These are phyloP conservation scores for Pseudoturritis turrita DNA, from an alignment of 345 rosid genomes.

Conservation along the genomic window DNA sequence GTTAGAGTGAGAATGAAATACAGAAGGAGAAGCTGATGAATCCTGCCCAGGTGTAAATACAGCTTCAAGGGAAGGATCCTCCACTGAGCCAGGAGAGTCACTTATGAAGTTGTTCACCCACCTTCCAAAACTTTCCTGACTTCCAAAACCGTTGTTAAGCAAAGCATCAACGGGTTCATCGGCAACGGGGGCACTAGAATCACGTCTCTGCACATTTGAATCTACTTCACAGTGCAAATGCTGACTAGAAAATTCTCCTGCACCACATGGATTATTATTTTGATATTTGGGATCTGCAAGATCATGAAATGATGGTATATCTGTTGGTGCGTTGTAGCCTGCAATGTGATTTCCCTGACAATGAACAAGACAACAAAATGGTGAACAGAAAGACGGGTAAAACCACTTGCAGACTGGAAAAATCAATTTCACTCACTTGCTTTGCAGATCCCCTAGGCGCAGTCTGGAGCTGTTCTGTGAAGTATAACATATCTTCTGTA, in stretches of 20 bases:
- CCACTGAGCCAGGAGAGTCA: slow-evolving; percentile 51
- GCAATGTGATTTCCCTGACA: slow-evolving; percentile 23
- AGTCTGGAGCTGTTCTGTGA: slow-evolving; percentile 44
- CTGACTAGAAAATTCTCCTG: slow-evolving; percentile 33
- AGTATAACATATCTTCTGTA: slow-evolving; percentile 46
- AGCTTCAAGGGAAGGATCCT: slow-evolving; percentile 47
- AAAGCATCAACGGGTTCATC: slow-evolving; percentile 36
- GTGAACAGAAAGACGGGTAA: slow-evolving; percentile 9
- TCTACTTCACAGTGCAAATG: slow-evolving; percentile 24
- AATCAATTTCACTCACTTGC: slow-evolving; percentile 44
- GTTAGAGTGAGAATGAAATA: slow-evolving; percentile 30
- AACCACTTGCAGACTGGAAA: not conserved
- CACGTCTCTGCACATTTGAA: slow-evolving; percentile 28
- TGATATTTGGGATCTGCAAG: slow-evolving; percentile 28
- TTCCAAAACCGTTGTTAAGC: slow-evolving; percentile 49
- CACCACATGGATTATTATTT: slow-evolving; percentile 25
- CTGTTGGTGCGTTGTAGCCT: slow-evolving; percentile 17
- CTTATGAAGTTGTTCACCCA: slow-evolving; percentile 67
- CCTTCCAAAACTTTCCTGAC: slow-evolving; percentile 87
- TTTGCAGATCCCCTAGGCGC: slow-evolving; percentile 31
- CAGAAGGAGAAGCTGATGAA: slow-evolving; percentile 35
- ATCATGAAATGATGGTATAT: slow-evolving; percentile 16
- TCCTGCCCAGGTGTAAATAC: slow-evolving; percentile 41
- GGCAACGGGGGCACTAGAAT: slow-evolving; percentile 27
- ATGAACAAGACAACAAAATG: slow-evolving; percentile 7